Evolutionary conservation across 495 filamentous ascomycete species (phyloP).

Genomic region (Pyrenopolyporus hunteri): DNA sequence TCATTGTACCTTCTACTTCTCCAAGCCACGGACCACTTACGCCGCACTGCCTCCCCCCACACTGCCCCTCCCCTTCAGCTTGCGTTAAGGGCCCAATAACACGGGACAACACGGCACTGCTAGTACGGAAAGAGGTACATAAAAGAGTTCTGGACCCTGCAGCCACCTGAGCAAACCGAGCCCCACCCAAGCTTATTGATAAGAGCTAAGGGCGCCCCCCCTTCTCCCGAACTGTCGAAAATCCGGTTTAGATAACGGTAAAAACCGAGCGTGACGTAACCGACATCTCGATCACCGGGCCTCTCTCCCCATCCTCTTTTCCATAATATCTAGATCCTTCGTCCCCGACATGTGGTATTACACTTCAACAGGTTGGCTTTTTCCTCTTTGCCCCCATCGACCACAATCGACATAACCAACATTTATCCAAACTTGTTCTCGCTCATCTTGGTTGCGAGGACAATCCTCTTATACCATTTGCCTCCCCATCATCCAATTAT

Average conservation of each 20-base stretch:
- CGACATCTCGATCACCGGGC: conserved; percentile 18
- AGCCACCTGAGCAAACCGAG: no score
- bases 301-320: not conserved
- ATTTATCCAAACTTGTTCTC: not conserved
- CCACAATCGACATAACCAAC: not conserved
- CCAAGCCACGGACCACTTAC: conserved; percentile 8
- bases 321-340: conserved; percentile 22
- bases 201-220: conserved; percentile 3
- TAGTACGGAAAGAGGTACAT: no score
- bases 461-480: conserved; percentile 4
- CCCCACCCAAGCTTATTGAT: conserved; percentile 22
- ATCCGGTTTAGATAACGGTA: conserved; percentile 38
- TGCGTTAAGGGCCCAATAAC: not conserved
- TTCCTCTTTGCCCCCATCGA: not conserved
- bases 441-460: conserved; percentile 1
- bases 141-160: conserved; percentile 12
- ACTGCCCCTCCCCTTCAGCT: not conserved
- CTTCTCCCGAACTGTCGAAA: conserved; percentile 16
- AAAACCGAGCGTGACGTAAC: conserved; percentile 21
- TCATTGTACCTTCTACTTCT: conserved; percentile 2
- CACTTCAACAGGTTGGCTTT: conserved; percentile 41
- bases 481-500: conserved; percentile 6
- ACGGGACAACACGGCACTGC: not conserved
- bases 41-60: not conserved
- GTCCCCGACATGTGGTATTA: conserved; percentile 39